phyloP scores from a whole-genome alignment of 306 rosid genomes.

The Quercus glauca region DNA sequence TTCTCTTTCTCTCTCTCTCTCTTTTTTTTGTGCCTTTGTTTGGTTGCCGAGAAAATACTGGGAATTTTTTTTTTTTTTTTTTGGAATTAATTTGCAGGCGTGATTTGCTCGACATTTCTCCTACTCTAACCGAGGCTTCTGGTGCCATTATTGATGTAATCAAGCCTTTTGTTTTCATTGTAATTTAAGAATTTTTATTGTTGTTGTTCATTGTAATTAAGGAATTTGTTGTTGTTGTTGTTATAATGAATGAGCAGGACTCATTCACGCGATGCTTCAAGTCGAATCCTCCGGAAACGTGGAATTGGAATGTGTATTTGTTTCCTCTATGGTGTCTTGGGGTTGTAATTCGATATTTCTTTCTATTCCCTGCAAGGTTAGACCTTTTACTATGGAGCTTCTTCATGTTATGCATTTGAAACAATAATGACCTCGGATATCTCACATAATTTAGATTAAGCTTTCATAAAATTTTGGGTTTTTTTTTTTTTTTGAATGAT shows the following conservation, averaged over 20 bases:
- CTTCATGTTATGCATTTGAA: neutral
- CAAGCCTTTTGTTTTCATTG: neutral
- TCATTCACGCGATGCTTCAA: slow-evolving; percentile 96
- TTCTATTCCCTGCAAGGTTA: slow-evolving; percentile 81
- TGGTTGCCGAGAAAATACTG: too few species aligned
- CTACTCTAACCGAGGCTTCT: slow-evolving; percentile 87
- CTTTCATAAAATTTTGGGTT: neutral
- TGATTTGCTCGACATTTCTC: slow-evolving; percentile 87
- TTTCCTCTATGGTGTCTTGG: slow-evolving; percentile 98
- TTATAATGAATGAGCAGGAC: slow-evolving; percentile 46
- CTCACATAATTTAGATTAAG: neutral
- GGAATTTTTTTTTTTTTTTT: too few species aligned
- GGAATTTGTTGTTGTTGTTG: neutral
- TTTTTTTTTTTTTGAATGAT: neutral
- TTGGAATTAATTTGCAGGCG: slow-evolving; percentile 43
- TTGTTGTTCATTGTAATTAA: neutral
- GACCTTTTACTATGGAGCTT: slow-evolving; percentile 8
- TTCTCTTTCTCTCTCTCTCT: too few species aligned
- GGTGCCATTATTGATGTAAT: slow-evolving; percentile 96
- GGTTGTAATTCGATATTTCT: slow-evolving; percentile 72
- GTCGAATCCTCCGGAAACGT: slow-evolving; percentile 93
- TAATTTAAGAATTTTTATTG: neutral
- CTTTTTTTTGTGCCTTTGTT: too few species aligned
- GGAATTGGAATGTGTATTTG: slow-evolving; percentile 95
- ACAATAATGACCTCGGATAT: neutral